Evolutionary conservation across 2,329 filamentous ascomycete species (phyloP).

Genomic region (Kalaharituber pfeilii): DNA sequence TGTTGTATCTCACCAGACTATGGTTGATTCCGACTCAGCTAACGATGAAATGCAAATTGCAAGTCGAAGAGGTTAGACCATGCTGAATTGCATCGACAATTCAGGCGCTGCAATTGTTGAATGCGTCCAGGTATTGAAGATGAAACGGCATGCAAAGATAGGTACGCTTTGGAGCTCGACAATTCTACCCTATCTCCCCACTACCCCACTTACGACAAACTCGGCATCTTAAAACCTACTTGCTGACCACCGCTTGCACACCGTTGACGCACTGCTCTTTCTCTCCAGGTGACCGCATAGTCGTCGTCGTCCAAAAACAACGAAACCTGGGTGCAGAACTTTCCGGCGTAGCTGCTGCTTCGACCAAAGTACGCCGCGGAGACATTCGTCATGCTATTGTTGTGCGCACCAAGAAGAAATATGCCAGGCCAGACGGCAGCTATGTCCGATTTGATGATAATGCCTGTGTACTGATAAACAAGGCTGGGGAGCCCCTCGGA

Average conservation of each 20-base stretch:
- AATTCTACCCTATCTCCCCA: constrained; percentile 22
- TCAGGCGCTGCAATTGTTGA: constrained; percentile 94
- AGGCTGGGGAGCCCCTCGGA: constrained; percentile 87
- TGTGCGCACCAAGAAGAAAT: constrained; percentile 76
- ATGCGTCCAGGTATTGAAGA: constrained; percentile 81
- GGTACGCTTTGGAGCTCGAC: no score
- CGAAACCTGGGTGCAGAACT: constrained; percentile 47
- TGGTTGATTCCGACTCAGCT: no score
- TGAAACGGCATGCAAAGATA: constrained; percentile 74
- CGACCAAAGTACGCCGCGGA: constrained; percentile 88
- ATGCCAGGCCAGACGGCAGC: constrained; percentile 72
- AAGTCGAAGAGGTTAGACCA: no score
- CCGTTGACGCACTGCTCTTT: neutral
- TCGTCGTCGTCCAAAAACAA: constrained; percentile 95
- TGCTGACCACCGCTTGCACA: neutral
- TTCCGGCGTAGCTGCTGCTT: constrained; percentile 48
- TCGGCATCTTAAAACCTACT: constrained; percentile 19
- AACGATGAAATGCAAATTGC: no score
- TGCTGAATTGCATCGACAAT: constrained; percentile 99
- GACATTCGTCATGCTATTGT: constrained; percentile 94
- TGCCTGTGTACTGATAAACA: constrained; percentile 92
- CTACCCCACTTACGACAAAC: no score
- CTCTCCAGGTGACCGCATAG: constrained; percentile 69
- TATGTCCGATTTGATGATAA: constrained; percentile 94
- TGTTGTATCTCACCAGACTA: no score